A percentile compares a stretch with the other conserved stretches of the same genome.
Conservation (phyloP, 768 basidiomycete species). For the Hygrocybe coccinea region DNA sequence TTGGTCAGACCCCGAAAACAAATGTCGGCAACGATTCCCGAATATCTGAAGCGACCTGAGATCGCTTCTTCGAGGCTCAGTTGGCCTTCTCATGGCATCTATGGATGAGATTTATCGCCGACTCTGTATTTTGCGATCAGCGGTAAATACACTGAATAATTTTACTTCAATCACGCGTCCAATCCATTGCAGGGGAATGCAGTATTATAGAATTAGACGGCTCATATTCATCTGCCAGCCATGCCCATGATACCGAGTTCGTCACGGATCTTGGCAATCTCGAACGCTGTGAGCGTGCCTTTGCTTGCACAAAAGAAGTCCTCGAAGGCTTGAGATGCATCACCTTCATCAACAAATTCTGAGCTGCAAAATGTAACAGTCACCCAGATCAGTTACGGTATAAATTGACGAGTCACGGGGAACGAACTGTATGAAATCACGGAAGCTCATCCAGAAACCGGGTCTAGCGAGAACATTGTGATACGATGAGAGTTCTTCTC, state of each 20-base stretch:
- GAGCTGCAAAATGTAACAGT: constrained; percentile 34
- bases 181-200: no score
- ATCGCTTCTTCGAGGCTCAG: no score
- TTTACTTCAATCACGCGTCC: background rate
- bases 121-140: no score
- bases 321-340: constrained; percentile 75
- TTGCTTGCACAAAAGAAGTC: constrained; percentile 81
- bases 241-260: constrained; percentile 82
- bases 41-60: no score
- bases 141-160: no score
- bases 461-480: constrained; percentile 70
- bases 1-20: no score
- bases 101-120: no score
- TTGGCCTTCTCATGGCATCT: no score
- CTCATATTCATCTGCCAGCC: constrained; percentile 35
- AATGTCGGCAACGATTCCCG: no score
- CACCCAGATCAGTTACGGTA: background rate
- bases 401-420: background rate
- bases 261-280: constrained; percentile 92
- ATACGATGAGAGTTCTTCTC: constrained; percentile 51
- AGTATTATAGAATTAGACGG: background rate
- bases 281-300: constrained; percentile 69
- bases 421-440: constrained; percentile 55
- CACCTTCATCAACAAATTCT: constrained; percentile 59
- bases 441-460: constrained; percentile 72